A percentile compares a stretch with the other conserved stretches of the same genome.
Evolutionary conservation across 2,329 filamentous ascomycete genomes (phyloP).

Genomic region (Torrubiellomyces zombiae): DNA sequence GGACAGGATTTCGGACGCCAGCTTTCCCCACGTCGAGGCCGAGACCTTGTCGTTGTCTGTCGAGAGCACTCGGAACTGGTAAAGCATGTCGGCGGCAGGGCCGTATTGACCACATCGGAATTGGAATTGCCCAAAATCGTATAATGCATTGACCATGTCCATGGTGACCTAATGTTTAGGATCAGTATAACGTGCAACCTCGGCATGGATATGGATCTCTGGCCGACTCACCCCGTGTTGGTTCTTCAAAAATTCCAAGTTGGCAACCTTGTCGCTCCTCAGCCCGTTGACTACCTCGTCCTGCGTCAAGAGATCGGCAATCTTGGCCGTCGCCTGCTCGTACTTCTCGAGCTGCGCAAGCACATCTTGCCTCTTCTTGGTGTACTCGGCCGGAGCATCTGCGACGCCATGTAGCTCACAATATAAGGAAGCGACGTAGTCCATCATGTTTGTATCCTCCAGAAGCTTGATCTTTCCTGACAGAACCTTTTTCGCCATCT

Average conservation of each 20-base stretch:
- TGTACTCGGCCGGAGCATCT: conserved; percentile 68
- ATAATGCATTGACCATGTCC: conserved; percentile 91
- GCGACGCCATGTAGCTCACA: conserved; percentile 72
- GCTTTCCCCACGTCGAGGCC: conserved; percentile 92
- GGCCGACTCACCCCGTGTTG: conserved; percentile 59
- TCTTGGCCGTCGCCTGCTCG: conserved; percentile 76
- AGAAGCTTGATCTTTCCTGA: conserved; percentile 85
- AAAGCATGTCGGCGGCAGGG: conserved; percentile 79
- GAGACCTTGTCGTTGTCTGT: conserved; percentile 97
- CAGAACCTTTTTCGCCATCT: conserved; percentile 51
- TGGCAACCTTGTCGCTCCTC: conserved; percentile 92
- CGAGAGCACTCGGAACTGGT: conserved; percentile 94
- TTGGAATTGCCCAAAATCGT: conserved; percentile 92
- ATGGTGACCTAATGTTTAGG: conserved; percentile 51
- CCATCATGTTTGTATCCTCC: conserved; percentile 96
- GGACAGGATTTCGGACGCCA: conserved; percentile 87
- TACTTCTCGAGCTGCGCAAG: conserved; percentile 66
- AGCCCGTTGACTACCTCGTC: conserved; percentile 84
- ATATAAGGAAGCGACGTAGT: conserved; percentile 87
- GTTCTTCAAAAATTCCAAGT: conserved; percentile 96
- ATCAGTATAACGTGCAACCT: too few relatives aligned
- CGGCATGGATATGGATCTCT: too few relatives aligned
- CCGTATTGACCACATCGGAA: conserved; percentile 94
- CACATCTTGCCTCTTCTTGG: conserved; percentile 78
- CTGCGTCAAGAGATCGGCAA: conserved; percentile 70